Base-by-base conservation (phyloP, 139 green algal genomes). In the Chlorella sorokiniana region DNA sequence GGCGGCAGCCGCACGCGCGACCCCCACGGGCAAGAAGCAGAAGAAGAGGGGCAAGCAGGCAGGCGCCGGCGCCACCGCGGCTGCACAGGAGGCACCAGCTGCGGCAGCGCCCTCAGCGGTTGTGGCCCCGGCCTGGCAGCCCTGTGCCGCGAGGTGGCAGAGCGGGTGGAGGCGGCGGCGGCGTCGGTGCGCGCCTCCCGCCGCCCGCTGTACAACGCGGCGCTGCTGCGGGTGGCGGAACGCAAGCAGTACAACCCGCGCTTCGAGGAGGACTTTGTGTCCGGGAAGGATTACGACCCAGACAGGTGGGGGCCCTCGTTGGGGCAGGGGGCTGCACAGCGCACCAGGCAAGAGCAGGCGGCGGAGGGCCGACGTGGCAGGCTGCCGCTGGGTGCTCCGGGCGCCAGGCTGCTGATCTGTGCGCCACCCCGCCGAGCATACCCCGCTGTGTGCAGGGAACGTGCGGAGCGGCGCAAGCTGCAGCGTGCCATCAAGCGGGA, bases 241-340 rank as follows among this genome's bases (percentile, higher is more conserved):
- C 81, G 42, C n/a, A 51, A 31, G 65, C 79, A 86, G 76, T 88
- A 64, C 89, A 99, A 97, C 84, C 96, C 96, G 0, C 87, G 92
- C 37, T 99, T 95, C 75, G 95, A 98, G 89, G 94, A 97, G 35
- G 90, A 95, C 74, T 96, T 86, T 81, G 87, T 78, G 2, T 51
- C 78, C 1, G 89, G 88, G 29, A 89, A 91, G 33, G 91, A 97
- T 69, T 96, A 96, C 82, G 94, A 98, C 82, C 92, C 92, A 31
- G 93, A 97, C 86, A 86, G 88, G 88, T 87, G 63, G 11, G 81
- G 18, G 44, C 38, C 11, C 20, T 27, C 8, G 3, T 5, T 42
- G 68, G 40, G 3, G 14, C 31, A 71, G 31, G 35, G 64, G 56
- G 18, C 29, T 65, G 56, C 56, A 56, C 48, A 45, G 64, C 31